Evolutionary conservation across 768 basidiomycete species (phyloP).

Genomic region (Suillus subalutaceus): DNA sequence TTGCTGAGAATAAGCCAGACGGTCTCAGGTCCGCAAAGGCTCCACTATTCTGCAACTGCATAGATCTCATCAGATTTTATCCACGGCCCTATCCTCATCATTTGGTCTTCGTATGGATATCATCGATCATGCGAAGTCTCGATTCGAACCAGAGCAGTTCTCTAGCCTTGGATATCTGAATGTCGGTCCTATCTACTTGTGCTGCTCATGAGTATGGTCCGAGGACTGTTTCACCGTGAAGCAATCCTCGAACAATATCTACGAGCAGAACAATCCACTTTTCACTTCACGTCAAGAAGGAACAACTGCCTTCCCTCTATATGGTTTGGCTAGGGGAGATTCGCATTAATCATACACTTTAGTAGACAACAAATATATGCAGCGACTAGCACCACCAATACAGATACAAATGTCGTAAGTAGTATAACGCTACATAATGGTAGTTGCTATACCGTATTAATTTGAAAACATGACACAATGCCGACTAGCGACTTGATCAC

Average conservation of each 20-base stretch:
- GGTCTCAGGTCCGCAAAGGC: not conserved
- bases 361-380: slow-evolving; percentile 1
- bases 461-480: not conserved
- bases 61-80: not conserved
- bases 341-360: not conserved
- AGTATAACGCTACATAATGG: not conserved
- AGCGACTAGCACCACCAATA: slow-evolving; percentile 10
- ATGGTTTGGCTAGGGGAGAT: not conserved
- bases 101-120: not conserved
- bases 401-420: not conserved
- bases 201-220: not conserved
- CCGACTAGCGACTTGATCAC: not conserved
- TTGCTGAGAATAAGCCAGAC: not conserved
- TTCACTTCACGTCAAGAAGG: not conserved
- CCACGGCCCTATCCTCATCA: not conserved
- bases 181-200: not conserved
- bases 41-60: not conserved
- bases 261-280: not conserved
- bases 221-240: not conserved
- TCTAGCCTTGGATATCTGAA: not conserved
- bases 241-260: slow-evolving; percentile 4
- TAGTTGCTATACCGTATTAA: not conserved
- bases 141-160: too few relatives aligned
- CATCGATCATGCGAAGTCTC: not conserved
- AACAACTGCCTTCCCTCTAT: not conserved